These are phyloP conservation scores for Geosmithia flava DNA, from an alignment of 2,329 filamentous ascomycete species.

Conservation along the genomic window DNA sequence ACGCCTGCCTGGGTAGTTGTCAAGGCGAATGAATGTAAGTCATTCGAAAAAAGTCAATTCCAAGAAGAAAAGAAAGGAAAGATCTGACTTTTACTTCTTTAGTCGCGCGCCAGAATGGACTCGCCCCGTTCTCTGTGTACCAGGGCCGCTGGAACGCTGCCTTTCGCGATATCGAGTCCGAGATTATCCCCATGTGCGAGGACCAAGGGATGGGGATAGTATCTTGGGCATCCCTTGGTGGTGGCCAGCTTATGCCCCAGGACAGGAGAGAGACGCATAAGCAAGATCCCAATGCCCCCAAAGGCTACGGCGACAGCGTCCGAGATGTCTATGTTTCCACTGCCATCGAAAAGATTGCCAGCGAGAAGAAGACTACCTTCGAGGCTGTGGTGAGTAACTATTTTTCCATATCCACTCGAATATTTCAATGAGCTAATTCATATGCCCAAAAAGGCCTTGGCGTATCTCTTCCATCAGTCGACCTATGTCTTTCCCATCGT, in stretches of 20 bases:
- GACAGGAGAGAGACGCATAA: slow-evolving; percentile 15
- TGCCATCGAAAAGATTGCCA: slow-evolving; percentile 35
- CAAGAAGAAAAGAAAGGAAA: too few relatives aligned
- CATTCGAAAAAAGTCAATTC: too few relatives aligned
- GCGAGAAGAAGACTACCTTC: slow-evolving; percentile 26
- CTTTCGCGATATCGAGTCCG: slow-evolving; percentile 25
- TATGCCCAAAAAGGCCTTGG: slow-evolving; percentile 45
- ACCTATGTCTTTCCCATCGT: slow-evolving; percentile 64
- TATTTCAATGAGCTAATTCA: too few relatives aligned
- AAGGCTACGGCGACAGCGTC: slow-evolving; percentile 37
- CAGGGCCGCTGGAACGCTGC: slow-evolving; percentile 28
- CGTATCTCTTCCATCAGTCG: slow-evolving; percentile 62
- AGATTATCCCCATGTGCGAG: slow-evolving; percentile 30
- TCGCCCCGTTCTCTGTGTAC: slow-evolving; percentile 51
- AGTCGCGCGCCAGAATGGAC: slow-evolving; percentile 56
- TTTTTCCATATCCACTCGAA: too few relatives aligned
- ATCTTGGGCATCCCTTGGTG: slow-evolving; percentile 46
- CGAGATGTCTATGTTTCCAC: too few relatives aligned
- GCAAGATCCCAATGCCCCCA: slow-evolving; percentile 16
- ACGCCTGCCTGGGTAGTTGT: slow-evolving; percentile 56
- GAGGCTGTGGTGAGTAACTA: too few relatives aligned
- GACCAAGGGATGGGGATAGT: slow-evolving; percentile 37
- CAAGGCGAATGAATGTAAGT: too few relatives aligned
- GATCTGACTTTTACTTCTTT: too few relatives aligned
- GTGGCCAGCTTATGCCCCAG: slow-evolving; percentile 30